Evolutionary conservation across 805 yeast species (phyloP).

Genomic region (Nematodospora valgi): DNA sequence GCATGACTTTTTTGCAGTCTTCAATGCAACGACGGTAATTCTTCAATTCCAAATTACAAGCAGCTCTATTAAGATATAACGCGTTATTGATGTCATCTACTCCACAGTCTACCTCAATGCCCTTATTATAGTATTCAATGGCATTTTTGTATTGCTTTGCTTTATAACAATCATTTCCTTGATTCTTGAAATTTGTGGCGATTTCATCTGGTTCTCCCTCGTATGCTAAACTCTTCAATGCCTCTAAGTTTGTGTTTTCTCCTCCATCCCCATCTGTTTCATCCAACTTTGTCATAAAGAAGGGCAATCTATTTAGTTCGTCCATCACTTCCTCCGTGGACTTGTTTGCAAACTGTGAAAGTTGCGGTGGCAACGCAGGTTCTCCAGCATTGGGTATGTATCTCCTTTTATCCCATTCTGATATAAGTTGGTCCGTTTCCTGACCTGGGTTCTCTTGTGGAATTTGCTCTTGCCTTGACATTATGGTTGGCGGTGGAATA

Average conservation of each 20-base stretch:
- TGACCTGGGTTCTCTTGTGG: slow-evolving; percentile 1
- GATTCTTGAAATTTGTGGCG: slow-evolving; percentile 84
- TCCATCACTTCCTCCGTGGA: slow-evolving; percentile 71
- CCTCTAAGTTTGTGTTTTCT: slow-evolving; percentile 73
- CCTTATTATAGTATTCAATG: slow-evolving; percentile 73
- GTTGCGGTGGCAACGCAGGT: slow-evolving; percentile 79
- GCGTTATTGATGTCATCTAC: slow-evolving; percentile 55
- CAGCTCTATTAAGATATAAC: slow-evolving; percentile 79
- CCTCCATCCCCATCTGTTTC: slow-evolving; percentile 76
- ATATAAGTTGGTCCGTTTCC: slow-evolving; percentile 18
- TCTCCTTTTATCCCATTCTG: slow-evolving; percentile 41
- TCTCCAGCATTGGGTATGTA: slow-evolving; percentile 51
- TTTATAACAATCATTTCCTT: slow-evolving; percentile 87
- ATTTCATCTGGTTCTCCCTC: slow-evolving; percentile 95
- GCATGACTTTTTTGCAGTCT: slow-evolving; percentile 74
- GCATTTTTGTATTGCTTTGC: slow-evolving; percentile 73
- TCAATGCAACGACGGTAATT: slow-evolving; percentile 84
- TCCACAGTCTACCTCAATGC: slow-evolving; percentile 66
- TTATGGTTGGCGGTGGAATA: too few species aligned
- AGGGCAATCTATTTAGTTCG: slow-evolving; percentile 82
- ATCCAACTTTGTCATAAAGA: slow-evolving; percentile 88
- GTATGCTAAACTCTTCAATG: slow-evolving; percentile 84
- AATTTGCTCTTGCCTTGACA: too few species aligned
- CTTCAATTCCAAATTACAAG: slow-evolving; percentile 80
- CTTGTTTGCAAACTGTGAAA: slow-evolving; percentile 59